These are phyloP conservation scores for Ophiocordyceps camponoti-leonardi DNA, from an alignment of 2,329 filamentous ascomycete genomes.

Conservation along the genomic window DNA sequence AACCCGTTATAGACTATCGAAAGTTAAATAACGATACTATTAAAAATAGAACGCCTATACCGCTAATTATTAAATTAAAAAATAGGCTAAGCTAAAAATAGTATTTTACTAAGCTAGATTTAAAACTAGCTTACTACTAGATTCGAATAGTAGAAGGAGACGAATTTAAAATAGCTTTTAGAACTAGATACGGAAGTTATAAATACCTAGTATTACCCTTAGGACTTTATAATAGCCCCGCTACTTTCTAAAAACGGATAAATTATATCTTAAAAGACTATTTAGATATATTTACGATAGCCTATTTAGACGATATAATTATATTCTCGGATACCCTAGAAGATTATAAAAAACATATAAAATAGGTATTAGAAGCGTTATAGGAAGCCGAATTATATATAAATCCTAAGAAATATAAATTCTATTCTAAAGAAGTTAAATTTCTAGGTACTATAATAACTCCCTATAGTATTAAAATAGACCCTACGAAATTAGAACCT, in stretches of 20 bases:
- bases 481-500: neutral
- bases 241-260: constrained; percentile 2
- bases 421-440: neutral
- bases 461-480: neutral
- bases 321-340: constrained; percentile 4
- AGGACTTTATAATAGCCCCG: constrained; percentile 7
- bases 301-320: constrained; percentile 5
- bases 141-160: constrained; percentile 7
- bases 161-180: constrained; percentile 17
- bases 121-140: neutral
- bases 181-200: constrained; percentile 13
- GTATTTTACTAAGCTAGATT: neutral
- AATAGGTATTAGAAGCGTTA: constrained; percentile 1
- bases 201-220: constrained; percentile 16
- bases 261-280: neutral
- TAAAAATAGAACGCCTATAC: constrained; percentile 7
- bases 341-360: constrained; percentile 3
- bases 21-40: constrained; percentile 6
- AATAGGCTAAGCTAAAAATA: constrained; percentile 5
- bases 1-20: constrained; percentile 6
- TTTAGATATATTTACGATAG: constrained; percentile 2
- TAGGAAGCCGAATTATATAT: neutral
- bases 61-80: constrained; percentile 7
- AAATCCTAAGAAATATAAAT: constrained; percentile 1
- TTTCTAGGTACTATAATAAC: neutral